Conservation (phyloP, 306 rosid species). For the Vigna trinervia region DNA sequence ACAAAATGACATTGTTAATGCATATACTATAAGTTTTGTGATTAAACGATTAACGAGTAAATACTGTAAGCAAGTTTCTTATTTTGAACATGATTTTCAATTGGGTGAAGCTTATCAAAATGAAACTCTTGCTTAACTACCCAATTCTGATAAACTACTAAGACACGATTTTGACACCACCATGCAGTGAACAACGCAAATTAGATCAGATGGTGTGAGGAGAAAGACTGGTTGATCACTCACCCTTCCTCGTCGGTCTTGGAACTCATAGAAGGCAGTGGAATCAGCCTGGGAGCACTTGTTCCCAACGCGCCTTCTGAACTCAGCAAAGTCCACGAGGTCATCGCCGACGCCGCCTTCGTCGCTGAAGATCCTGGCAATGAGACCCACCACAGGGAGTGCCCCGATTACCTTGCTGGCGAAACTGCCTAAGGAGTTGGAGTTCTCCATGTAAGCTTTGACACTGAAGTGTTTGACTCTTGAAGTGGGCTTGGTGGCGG, state of each 20-base stretch:
- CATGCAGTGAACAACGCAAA: background rate
- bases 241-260: slow-evolving; percentile 77
- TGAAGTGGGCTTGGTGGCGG: background rate
- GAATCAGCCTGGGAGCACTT: slow-evolving; percentile 70
- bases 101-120: too few species aligned
- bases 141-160: too few species aligned
- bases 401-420: slow-evolving; percentile 84
- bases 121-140: too few species aligned
- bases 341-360: slow-evolving; percentile 96
- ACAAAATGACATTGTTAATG: too few species aligned
- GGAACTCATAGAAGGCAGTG: slow-evolving; percentile 77
- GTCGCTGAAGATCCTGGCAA: slow-evolving; percentile 77
- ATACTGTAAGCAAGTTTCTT: too few species aligned
- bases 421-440: slow-evolving; percentile 66
- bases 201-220: background rate
- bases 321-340: slow-evolving; percentile 83
- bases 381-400: slow-evolving; percentile 81
- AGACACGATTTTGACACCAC: background rate
- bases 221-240: background rate
- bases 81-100: too few species aligned
- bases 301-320: slow-evolving; percentile 85
- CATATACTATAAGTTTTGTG: too few species aligned
- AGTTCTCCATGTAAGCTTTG: slow-evolving; percentile 76
- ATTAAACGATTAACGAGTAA: too few species aligned
- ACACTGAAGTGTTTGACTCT: slow-evolving; percentile 45